These are phyloP conservation scores for Colletotrichum eleusines DNA, from an alignment of 2,329 filamentous ascomycete genomes.

Conservation along the genomic window DNA sequence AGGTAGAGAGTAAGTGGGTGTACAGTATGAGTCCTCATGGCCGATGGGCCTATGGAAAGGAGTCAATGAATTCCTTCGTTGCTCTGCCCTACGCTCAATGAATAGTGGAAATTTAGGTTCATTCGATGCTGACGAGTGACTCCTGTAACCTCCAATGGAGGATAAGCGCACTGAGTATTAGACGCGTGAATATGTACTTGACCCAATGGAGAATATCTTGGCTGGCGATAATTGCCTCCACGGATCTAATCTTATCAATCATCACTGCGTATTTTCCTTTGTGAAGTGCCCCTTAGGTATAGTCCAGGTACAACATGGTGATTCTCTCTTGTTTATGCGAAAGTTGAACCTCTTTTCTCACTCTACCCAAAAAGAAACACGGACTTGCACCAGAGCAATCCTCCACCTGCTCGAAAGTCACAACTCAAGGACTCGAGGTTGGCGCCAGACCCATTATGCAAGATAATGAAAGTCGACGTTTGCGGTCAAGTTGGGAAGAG, in stretches of 20 bases:
- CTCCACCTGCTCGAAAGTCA: background rate
- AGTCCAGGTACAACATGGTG: background rate
- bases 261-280: background rate
- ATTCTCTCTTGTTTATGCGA: background rate
- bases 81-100: background rate
- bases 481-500: background rate
- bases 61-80: background rate
- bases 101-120: background rate
- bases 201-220: background rate
- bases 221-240: background rate
- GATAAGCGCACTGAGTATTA: background rate
- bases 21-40: background rate
- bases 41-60: background rate
- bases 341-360: too few relatives aligned
- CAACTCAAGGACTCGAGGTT: background rate
- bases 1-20: too few relatives aligned
- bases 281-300: background rate
- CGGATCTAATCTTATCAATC: conserved; percentile 31
- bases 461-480: background rate
- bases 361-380: background rate
- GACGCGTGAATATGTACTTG: background rate
- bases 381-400: too few relatives aligned
- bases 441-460: background rate
- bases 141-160: background rate
- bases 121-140: background rate